Evolutionary conservation across 768 basidiomycete species (phyloP).

Genomic region (Termitomyces sp.): DNA sequence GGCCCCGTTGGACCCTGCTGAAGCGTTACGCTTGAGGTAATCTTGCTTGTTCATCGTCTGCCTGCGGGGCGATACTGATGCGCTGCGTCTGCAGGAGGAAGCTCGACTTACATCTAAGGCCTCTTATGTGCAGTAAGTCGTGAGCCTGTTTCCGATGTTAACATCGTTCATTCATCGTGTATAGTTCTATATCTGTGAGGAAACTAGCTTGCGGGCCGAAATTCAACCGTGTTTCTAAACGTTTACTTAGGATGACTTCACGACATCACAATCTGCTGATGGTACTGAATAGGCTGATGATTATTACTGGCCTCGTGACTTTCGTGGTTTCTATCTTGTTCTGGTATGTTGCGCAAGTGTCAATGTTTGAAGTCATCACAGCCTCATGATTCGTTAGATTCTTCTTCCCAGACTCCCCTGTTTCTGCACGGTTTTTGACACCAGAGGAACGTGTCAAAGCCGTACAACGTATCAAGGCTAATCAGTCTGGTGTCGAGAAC

Average conservation of each 20-base stretch:
- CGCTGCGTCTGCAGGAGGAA: constrained; percentile 43
- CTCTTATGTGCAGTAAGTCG: constrained; percentile 73
- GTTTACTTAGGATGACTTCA: constrained; percentile 52
- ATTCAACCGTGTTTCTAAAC: neutral
- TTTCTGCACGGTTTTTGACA: constrained; percentile 67
- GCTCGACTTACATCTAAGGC: constrained; percentile 73
- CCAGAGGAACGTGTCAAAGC: constrained; percentile 63
- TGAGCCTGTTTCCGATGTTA: neutral
- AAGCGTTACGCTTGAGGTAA: constrained; percentile 49
- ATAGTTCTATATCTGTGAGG: constrained; percentile 65
- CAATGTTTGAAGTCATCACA: neutral
- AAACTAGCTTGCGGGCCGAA: neutral
- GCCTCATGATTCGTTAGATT: constrained; percentile 39
- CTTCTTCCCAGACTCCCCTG: constrained; percentile 79
- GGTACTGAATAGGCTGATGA: constrained; percentile 54
- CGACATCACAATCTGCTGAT: neutral
- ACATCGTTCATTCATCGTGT: neutral
- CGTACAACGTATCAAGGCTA: constrained; percentile 63
- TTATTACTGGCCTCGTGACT: constrained; percentile 66
- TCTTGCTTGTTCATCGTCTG: constrained; percentile 7
- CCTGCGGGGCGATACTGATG: neutral
- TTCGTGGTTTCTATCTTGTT: constrained; percentile 4
- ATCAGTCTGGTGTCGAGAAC: constrained; percentile 79
- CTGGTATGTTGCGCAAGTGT: neutral
- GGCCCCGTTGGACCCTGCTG: constrained; percentile 38